Conservation (phyloP, 1,139 yeast genomes). For the Candida albicans region DNA sequence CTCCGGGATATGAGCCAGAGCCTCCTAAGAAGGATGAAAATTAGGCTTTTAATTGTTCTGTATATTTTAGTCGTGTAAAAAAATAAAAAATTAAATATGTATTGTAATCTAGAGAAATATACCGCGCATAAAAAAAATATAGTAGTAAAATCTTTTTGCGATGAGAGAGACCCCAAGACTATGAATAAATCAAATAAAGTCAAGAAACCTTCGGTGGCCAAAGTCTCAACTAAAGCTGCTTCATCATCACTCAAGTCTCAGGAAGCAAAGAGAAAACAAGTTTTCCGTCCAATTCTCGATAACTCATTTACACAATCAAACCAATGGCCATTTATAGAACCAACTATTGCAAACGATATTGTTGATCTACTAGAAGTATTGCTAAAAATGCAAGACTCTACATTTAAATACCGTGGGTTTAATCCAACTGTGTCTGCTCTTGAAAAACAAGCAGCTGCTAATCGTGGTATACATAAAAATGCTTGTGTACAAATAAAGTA, state of each 20-base stretch:
- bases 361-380: constrained; percentile 40
- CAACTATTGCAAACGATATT: constrained; percentile 36
- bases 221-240: constrained; percentile 26
- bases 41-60: not conserved
- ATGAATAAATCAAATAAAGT: constrained; percentile 1
- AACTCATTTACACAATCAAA: constrained; percentile 55
- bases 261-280: constrained; percentile 48
- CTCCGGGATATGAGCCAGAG: not conserved
- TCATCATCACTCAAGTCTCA: constrained; percentile 45
- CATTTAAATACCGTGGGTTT: constrained; percentile 50
- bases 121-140: not conserved
- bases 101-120: not conserved
- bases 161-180: too few species aligned
- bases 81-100: not conserved
- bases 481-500: constrained; percentile 26
- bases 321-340: constrained; percentile 52
- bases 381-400: constrained; percentile 25
- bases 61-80: not conserved
- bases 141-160: too few species aligned
- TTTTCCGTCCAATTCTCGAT: constrained; percentile 60
- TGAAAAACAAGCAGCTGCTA: constrained; percentile 45
- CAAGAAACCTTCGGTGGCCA: not conserved
- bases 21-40: not conserved
- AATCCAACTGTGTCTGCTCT: constrained; percentile 52
- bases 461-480: constrained; percentile 13